Percentiles rank a stretch among this genome's conserved stretches.
These are phyloP conservation scores for Kandelia obovata DNA, from an alignment of 345 rosid species.

Conservation along the genomic window DNA sequence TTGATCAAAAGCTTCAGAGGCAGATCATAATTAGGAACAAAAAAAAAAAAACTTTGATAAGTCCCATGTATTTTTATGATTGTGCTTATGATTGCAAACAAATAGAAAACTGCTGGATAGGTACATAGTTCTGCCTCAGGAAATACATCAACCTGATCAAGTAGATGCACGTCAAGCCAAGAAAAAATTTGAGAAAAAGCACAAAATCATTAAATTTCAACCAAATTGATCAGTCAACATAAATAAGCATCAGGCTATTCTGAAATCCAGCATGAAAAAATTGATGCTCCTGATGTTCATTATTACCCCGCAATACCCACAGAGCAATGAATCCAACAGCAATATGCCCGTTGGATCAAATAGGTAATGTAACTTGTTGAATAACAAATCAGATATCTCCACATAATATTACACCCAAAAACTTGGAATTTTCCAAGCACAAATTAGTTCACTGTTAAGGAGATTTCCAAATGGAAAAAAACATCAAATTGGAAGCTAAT, in stretches of 20 bases:
- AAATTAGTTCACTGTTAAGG: not conserved
- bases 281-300: not conserved
- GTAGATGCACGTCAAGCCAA: not conserved
- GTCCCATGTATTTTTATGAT: not conserved
- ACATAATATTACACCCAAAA: not conserved
- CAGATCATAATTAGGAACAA: not conserved
- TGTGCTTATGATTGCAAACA: not conserved
- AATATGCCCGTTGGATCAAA: not conserved
- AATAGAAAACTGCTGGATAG: not conserved
- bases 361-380: not conserved
- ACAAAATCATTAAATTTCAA: not conserved
- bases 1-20: not conserved
- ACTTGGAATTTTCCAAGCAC: too few species aligned
- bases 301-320: not conserved
- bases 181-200: not conserved
- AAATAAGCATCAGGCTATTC: not conserved
- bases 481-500: too few species aligned
- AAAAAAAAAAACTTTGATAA: not conserved
- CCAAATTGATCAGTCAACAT: not conserved
- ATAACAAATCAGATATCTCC: not conserved
- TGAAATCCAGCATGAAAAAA: not conserved
- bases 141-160: not conserved
- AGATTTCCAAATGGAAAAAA: not conserved
- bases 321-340: too few species aligned
- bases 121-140: too few species aligned